Percentiles rank a stretch among this genome's conserved stretches.
phyloP scores from a whole-genome alignment of 805 yeast species.

The Candida andamanensis region DNA sequence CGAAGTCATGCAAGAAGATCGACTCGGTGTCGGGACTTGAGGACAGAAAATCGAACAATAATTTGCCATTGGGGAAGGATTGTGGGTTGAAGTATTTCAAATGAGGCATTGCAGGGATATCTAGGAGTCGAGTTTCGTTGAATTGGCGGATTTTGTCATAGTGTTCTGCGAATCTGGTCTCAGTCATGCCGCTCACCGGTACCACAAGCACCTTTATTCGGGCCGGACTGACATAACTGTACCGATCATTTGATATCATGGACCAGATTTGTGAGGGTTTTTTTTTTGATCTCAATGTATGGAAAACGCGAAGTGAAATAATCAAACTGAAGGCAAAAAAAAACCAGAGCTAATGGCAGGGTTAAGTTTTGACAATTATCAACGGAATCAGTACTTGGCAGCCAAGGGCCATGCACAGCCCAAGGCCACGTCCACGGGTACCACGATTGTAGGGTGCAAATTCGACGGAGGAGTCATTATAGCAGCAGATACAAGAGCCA shows the following conservation, averaged over 20 bases:
- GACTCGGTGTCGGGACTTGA: conserved; percentile 49
- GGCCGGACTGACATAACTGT: conserved; percentile 58
- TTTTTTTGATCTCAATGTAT: too few species aligned
- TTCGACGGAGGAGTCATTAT: conserved; percentile 92
- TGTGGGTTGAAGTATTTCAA: conserved; percentile 69
- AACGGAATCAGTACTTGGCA: conserved; percentile 75
- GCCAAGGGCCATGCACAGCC: conserved; percentile 74
- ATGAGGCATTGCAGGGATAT: conserved; percentile 57
- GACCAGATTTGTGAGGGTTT: too few species aligned
- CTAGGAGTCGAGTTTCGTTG: conserved; percentile 66
- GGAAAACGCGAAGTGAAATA: too few species aligned
- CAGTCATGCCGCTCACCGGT: conserved; percentile 53
- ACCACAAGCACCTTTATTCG: conserved; percentile 61
- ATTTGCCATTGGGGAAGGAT: conserved; percentile 72
- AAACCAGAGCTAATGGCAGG: conserved; percentile 63
- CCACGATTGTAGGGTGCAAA: conserved; percentile 97
- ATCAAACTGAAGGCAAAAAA: conserved; percentile 5
- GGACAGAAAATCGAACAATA: conserved; percentile 53
- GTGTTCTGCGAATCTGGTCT: conserved; percentile 39
- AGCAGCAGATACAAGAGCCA: conserved; percentile 98
- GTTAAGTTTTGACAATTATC: conserved; percentile 86
- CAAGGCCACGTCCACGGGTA: conserved; percentile 94
- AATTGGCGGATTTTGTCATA: conserved; percentile 41
- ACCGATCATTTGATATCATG: too few species aligned
- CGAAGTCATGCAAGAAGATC: conserved; percentile 75